phyloP scores from a whole-genome alignment of 192 early-diverging fungal species.

The Thamnidium elegans region DNA sequence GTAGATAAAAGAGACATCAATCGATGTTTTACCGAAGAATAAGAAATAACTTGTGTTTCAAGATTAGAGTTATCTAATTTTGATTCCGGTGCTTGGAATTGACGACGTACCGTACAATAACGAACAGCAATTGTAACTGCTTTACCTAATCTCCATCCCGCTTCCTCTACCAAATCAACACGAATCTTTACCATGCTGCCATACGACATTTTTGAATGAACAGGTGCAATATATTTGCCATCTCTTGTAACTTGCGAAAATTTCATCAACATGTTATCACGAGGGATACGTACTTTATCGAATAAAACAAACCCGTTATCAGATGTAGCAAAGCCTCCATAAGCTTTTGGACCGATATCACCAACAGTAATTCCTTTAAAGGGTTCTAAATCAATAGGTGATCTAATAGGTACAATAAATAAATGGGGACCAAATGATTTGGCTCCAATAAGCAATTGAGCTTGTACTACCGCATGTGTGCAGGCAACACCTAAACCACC shows the following conservation, averaged over 20 bases:
- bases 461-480: conserved; percentile 79
- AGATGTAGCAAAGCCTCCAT: conserved; percentile 60
- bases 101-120: conserved; percentile 64
- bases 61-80: conserved; percentile 15
- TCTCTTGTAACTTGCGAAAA: conserved; percentile 67
- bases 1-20: conserved; percentile 63
- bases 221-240: conserved; percentile 69
- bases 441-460: conserved; percentile 66
- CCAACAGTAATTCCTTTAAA: conserved; percentile 72
- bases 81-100: conserved; percentile 44
- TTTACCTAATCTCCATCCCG: conserved; percentile 50
- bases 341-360: conserved; percentile 79
- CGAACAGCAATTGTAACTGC: conserved; percentile 63
- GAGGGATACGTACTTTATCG: conserved; percentile 69
- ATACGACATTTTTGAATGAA: conserved; percentile 70
- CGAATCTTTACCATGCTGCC: conserved; percentile 81
- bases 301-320: conserved; percentile 79
- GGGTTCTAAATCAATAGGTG: conserved; percentile 58
- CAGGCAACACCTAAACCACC: conserved; percentile 70
- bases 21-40: conserved; percentile 66
- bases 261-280: conserved; percentile 79
- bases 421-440: conserved; percentile 70
- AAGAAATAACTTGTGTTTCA: conserved; percentile 67
- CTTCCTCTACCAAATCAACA: conserved; percentile 61
- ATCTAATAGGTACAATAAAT: conserved; percentile 80